A percentile compares a stretch with the other conserved stretches of the same genome.
These are phyloP conservation scores for Russula foetens DNA, from an alignment of 768 basidiomycete genomes.

Conservation along the genomic window DNA sequence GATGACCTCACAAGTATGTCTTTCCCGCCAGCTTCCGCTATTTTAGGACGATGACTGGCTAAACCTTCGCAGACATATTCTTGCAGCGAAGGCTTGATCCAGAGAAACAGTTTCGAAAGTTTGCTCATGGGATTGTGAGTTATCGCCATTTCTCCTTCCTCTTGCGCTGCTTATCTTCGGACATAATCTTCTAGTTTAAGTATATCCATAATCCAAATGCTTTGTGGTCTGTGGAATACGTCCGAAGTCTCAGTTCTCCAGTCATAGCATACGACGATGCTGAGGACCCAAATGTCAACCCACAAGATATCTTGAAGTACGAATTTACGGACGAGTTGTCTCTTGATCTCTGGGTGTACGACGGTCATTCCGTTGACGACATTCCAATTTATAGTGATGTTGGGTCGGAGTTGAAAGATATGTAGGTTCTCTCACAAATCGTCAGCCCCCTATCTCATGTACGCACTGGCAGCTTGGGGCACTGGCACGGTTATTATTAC, in stretches of 20 bases:
- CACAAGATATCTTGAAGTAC: slow-evolving; percentile 5
- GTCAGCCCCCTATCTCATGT: too few relatives aligned
- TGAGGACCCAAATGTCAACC: slow-evolving; percentile 2
- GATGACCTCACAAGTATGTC: slow-evolving; percentile 7
- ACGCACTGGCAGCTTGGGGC: slow-evolving; percentile 2
- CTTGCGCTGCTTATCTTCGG: background rate
- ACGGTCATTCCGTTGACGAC: background rate
- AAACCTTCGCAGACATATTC: slow-evolving; percentile 14
- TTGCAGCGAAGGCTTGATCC: slow-evolving; percentile 16
- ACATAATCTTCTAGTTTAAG: slow-evolving; percentile 1
- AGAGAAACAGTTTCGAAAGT: slow-evolving; percentile 18
- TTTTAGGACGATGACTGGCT: background rate
- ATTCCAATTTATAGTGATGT: background rate
- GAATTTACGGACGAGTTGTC: background rate
- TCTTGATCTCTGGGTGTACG: slow-evolving; percentile 7
- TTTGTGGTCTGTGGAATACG: slow-evolving; percentile 2
- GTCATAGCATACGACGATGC: slow-evolving; percentile 3
- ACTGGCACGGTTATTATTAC: slow-evolving; percentile 13
- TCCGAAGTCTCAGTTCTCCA: background rate
- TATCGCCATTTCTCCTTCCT: background rate
- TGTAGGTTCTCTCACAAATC: slow-evolving; percentile 4
- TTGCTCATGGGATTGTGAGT: slow-evolving; percentile 21
- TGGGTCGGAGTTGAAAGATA: background rate
- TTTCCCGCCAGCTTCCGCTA: too few relatives aligned
- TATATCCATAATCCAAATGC: background rate